These are phyloP conservation scores for Neopestalotiopsis rosae DNA, from an alignment of 2,329 filamentous ascomycete genomes.

Conservation along the genomic window DNA sequence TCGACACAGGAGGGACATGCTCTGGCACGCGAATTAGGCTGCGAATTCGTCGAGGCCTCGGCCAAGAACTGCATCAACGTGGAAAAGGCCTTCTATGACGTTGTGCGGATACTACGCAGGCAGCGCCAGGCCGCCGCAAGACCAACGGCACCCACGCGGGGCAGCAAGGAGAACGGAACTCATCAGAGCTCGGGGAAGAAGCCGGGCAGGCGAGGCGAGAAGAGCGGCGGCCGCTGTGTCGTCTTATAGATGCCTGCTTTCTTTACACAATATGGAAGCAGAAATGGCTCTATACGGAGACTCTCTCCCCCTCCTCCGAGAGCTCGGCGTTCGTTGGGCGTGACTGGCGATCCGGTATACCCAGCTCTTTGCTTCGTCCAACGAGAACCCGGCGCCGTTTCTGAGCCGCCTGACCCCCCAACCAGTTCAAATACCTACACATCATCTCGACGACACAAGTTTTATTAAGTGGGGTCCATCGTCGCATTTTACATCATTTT, in stretches of 20 bases:
- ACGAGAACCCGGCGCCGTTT: neutral
- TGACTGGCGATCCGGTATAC: constrained; percentile 18
- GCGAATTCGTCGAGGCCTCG: constrained; percentile 95
- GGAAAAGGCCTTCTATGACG: constrained; percentile 98
- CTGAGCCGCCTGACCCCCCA: neutral
- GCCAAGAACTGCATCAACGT: constrained; percentile 99
- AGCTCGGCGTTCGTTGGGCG: constrained; percentile 8
- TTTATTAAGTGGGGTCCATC: neutral
- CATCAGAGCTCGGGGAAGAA: neutral
- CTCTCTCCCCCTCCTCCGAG: neutral
- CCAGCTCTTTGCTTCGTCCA: constrained; percentile 5
- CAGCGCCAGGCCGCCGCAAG: constrained; percentile 69
- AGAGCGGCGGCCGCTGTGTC: constrained; percentile 37
- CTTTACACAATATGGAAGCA: neutral
- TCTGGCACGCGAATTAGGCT: constrained; percentile 87
- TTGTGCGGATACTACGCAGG: constrained; percentile 86
- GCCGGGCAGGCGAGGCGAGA: constrained; percentile 4
- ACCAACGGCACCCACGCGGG: constrained; percentile 34
- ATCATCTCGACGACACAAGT: constrained; percentile 4
- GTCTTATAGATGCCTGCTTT: constrained; percentile 42
- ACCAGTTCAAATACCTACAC: neutral
- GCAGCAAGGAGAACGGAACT: constrained; percentile 28
- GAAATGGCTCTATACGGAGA: neutral
- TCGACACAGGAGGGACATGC: constrained; percentile 96
- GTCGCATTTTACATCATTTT: neutral